Evolutionary conservation across 371 early-diverging fungal genomes (phyloP), one percentile per base, ranked within the genome.

Genomic region (Coemansia sp.): DNA sequence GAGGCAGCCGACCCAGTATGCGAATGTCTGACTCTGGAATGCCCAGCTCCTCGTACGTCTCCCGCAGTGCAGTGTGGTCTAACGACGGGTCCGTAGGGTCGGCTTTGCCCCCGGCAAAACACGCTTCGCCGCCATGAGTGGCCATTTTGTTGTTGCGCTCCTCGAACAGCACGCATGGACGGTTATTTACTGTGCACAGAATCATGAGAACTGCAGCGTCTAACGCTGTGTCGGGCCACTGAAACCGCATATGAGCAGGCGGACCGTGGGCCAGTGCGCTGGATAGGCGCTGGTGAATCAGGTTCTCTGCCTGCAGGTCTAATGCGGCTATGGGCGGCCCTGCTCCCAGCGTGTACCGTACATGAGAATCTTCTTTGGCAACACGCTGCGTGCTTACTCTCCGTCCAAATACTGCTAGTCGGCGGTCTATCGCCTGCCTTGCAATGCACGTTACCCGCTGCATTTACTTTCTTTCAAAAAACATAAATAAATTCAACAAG

Each of bases 21-120:
- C 84, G 82, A 0, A 94, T 81, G 4, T 76, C 56, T 0, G 63
- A 63, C 0, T 84, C 64, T 0, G 66, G 56, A 7, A 94, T 79
- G 0, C 86, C 88, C n/a, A 94, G 82, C 70, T 96, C 96, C 75
- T 96, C 95, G 16, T 76, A 51, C 10, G 93, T 90, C 68, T 95
- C 96, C 27, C 96, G 83, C 47, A 94, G 65, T 4, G 94, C 94
- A 2, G 96, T 89, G 11, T 66, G 78, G 58, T 84, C 80, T 7
- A 84, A 66, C 26, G 84, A 82, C 4, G 60, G 24, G 69, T 92
- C 94, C 18, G 69, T 47, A 0, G 73, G 68, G 68, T 91, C 90
- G 65, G 82, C 82, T 68, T 87, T 90, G 61, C 92, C 92, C 53
- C 92, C 92, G 4, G 92, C 90, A 71, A 92, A 92, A 69, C 89